Conservation (phyloP, 163 green algal genomes). For the Chlamydomonas reinhardtii region DNA sequence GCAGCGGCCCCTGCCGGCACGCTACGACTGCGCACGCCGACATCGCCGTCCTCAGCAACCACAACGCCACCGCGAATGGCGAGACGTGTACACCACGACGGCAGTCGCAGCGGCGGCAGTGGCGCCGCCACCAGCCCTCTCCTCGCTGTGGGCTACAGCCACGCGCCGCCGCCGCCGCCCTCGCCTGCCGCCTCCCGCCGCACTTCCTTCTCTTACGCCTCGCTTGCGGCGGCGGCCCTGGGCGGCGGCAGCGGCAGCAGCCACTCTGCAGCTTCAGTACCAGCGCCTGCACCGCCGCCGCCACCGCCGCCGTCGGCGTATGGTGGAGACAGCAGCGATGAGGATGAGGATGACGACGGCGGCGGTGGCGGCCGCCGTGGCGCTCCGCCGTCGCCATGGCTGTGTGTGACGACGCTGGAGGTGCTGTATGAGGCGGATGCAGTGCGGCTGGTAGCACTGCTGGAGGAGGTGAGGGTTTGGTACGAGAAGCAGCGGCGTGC, state of each 20-base stretch:
- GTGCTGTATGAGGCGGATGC: conserved; percentile 26
- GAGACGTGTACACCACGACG: no score
- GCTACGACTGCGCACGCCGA: neutral
- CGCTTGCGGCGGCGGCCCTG: no score
- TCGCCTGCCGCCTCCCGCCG: no score
- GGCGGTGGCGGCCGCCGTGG: neutral
- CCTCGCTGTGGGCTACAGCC: neutral
- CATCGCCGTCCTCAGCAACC: neutral
- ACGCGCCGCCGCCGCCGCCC: no score
- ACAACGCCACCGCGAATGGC: no score
- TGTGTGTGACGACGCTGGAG: conserved; percentile 43
- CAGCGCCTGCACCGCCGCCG: neutral
- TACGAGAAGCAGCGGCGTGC: conserved; percentile 7
- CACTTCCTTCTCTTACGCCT: no score
- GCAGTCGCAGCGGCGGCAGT: neutral
- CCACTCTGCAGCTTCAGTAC: no score
- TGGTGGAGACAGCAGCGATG: neutral
- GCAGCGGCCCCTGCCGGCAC: no score
- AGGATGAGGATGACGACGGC: conserved; percentile 9
- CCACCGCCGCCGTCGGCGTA: no score
- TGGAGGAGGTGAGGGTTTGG: conserved; percentile 41
- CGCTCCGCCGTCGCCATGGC: conserved; percentile 16
- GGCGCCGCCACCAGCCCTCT: neutral
- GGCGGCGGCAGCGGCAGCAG: neutral
- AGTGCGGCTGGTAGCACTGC: conserved; percentile 22